These are phyloP conservation scores for Naganishia sp. DNA, from an alignment of 1,284 basidiomycete species.

Conservation along the genomic window DNA sequence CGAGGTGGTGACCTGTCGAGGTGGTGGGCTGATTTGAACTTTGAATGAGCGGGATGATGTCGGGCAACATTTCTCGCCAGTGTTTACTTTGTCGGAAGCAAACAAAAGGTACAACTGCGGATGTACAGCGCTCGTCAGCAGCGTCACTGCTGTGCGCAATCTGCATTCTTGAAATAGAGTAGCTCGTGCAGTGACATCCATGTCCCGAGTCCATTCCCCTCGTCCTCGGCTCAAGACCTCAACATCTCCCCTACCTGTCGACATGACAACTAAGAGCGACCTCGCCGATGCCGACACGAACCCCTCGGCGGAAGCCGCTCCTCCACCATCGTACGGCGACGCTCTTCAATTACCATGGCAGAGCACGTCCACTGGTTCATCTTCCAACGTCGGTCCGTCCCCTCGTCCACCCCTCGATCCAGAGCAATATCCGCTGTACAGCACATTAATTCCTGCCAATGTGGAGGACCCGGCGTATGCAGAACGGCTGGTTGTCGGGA, in stretches of 20 bases:
- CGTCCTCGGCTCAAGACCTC: too few relatives aligned
- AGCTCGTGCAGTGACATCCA: too few relatives aligned
- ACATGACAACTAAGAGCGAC: constrained; percentile 5
- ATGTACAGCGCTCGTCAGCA: too few relatives aligned
- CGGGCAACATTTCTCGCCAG: constrained; percentile 9
- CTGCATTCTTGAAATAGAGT: too few relatives aligned
- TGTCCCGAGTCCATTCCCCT: too few relatives aligned
- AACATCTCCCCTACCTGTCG: not conserved
- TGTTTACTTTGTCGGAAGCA: constrained; percentile 25
- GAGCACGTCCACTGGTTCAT: not conserved
- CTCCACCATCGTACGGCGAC: constrained; percentile 23
- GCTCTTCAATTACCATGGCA: constrained; percentile 14
- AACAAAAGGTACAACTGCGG: not conserved
- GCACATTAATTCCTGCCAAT: constrained; percentile 2
- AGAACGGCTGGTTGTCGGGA: constrained; percentile 9
- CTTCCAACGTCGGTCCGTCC: too few relatives aligned
- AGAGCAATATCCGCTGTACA: constrained; percentile 11
- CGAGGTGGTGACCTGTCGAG: not conserved
- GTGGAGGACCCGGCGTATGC: constrained; percentile 5
- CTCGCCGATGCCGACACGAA: too few relatives aligned
- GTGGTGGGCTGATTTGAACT: too few relatives aligned
- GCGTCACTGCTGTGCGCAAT: too few relatives aligned
- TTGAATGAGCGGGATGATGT: not conserved
- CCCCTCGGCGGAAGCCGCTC: not conserved
- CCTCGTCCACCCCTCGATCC: constrained; percentile 16